These are phyloP conservation scores for Hypoxylon crocopeplum DNA, from an alignment of 495 filamentous ascomycete species.

Conservation along the genomic window DNA sequence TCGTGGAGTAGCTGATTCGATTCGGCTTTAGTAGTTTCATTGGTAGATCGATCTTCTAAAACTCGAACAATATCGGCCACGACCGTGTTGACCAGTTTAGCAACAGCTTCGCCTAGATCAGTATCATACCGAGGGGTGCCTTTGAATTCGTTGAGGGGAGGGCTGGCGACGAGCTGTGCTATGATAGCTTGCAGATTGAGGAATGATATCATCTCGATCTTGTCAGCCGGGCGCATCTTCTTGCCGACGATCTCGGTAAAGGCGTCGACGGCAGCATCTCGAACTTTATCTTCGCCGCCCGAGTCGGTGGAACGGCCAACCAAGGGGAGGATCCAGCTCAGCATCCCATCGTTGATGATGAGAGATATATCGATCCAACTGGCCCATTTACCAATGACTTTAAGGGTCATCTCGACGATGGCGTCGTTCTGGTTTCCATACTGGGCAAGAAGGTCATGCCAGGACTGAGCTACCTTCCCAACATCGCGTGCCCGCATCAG, in stretches of 20 bases:
- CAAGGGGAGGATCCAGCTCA: slow-evolving; percentile 81
- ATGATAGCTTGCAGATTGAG: slow-evolving; percentile 85
- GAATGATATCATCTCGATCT: slow-evolving; percentile 90
- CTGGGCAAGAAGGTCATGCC: slow-evolving; percentile 86
- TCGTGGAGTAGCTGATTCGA: slow-evolving; percentile 78
- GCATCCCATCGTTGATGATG: slow-evolving; percentile 85
- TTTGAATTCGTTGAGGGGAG: slow-evolving; percentile 75
- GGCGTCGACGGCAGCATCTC: slow-evolving; percentile 87
- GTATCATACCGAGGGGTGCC: slow-evolving; percentile 87
- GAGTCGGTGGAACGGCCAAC: slow-evolving; percentile 62
- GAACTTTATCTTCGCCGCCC: slow-evolving; percentile 70
- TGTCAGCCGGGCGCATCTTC: slow-evolving; percentile 94
- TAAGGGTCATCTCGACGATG: slow-evolving; percentile 85
- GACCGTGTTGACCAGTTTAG: slow-evolving; percentile 92
- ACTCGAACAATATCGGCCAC: slow-evolving; percentile 84
- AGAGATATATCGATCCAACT: slow-evolving; percentile 97
- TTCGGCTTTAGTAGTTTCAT: slow-evolving; percentile 62
- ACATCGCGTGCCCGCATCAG: slow-evolving; percentile 83
- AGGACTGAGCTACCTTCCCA: slow-evolving; percentile 81
- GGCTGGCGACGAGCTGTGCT: slow-evolving; percentile 78
- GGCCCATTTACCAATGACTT: slow-evolving; percentile 91
- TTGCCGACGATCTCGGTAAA: slow-evolving; percentile 96
- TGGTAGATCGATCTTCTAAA: slow-evolving; percentile 60
- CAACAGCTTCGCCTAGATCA: slow-evolving; percentile 91
- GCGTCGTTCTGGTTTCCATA: slow-evolving; percentile 77